Conservation (phyloP, 1,284 basidiomycete species). For the Fomes fomentarius region DNA sequence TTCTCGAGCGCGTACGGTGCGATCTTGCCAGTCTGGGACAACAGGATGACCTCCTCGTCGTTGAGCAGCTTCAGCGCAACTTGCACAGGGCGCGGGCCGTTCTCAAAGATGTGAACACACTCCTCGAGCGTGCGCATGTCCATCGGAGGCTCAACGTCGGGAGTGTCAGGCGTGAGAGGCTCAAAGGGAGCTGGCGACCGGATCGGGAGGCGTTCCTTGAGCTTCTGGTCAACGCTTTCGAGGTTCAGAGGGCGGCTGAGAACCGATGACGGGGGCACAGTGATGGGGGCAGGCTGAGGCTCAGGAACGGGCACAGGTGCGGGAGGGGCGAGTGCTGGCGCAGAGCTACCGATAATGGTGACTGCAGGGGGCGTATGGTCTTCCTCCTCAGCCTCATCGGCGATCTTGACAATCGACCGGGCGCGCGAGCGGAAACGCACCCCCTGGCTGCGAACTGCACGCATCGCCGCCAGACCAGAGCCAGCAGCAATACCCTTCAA, state of each 20-base stretch:
- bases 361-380: constrained; percentile 23
- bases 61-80: constrained; percentile 65
- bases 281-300: constrained; percentile 24
- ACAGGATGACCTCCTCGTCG: constrained; percentile 91
- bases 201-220: constrained; percentile 34
- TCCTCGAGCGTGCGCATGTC: constrained; percentile 71
- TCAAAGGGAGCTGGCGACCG: constrained; percentile 23
- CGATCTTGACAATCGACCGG: constrained; percentile 24
- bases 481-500: constrained; percentile 76
- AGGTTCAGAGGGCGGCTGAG: constrained; percentile 35
- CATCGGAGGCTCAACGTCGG: constrained; percentile 8
- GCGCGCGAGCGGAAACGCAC: constrained; percentile 34
- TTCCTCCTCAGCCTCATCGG: constrained; percentile 30
- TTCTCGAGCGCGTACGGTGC: constrained; percentile 95
- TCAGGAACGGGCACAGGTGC: constrained; percentile 4
- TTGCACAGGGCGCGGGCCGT: constrained; percentile 72
- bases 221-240: constrained; percentile 38
- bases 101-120: constrained; percentile 86
- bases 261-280: constrained; percentile 24
- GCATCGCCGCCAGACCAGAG: constrained; percentile 31
- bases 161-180: constrained; percentile 21
- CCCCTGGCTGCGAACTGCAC: constrained; percentile 28
- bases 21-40: constrained; percentile 93
- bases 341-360: constrained; percentile 20
- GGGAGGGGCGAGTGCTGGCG: constrained; percentile 17